phyloP scores from a whole-genome alignment of 495 filamentous ascomycete species.

The Penicillium coprophilum region DNA sequence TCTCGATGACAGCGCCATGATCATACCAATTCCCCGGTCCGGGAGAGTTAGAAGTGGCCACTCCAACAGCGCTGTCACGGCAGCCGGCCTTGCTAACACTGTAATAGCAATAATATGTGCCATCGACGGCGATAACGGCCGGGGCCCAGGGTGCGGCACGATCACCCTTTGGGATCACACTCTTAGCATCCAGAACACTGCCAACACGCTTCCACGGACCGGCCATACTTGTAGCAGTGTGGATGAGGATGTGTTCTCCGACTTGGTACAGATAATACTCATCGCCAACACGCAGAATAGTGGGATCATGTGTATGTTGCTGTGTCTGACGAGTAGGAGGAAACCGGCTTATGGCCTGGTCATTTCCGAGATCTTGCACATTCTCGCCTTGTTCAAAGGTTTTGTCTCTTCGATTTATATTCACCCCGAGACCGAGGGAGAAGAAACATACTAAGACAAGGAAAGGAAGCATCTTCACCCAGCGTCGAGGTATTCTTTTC shows the following conservation, averaged over 20 bases:
- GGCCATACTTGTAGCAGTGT: conserved; percentile 34
- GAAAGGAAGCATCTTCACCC: conserved; percentile 28
- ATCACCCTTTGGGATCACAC: conserved; percentile 44
- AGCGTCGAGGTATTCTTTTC: conserved; percentile 25
- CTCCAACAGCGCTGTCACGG: conserved; percentile 66
- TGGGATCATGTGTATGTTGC: conserved; percentile 44
- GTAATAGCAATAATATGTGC: conserved; percentile 72
- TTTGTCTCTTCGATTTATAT: conserved; percentile 12
- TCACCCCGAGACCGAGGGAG: conserved; percentile 18
- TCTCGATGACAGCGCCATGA: conserved; percentile 44
- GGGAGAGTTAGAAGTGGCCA: conserved; percentile 63
- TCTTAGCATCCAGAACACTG: conserved; percentile 36
- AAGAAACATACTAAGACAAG: conserved; percentile 26
- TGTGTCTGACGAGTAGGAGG: conserved; percentile 35
- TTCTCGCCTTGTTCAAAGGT: conserved; percentile 3
- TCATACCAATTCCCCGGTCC: conserved; percentile 61
- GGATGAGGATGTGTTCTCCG: conserved; percentile 35
- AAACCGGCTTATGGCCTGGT: conserved; percentile 14
- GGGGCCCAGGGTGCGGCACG: conserved; percentile 57
- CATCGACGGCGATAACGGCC: conserved; percentile 54
- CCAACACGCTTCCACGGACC: conserved; percentile 45
- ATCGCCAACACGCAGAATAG: conserved; percentile 33
- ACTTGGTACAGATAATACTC: conserved; percentile 44
- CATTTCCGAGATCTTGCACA: conserved; percentile 14
- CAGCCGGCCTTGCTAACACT: conserved; percentile 65